A percentile compares a stretch with the other conserved stretches of the same genome.
Evolutionary conservation across 495 filamentous ascomycete species (phyloP).

Genomic region (Tuber calosporum): DNA sequence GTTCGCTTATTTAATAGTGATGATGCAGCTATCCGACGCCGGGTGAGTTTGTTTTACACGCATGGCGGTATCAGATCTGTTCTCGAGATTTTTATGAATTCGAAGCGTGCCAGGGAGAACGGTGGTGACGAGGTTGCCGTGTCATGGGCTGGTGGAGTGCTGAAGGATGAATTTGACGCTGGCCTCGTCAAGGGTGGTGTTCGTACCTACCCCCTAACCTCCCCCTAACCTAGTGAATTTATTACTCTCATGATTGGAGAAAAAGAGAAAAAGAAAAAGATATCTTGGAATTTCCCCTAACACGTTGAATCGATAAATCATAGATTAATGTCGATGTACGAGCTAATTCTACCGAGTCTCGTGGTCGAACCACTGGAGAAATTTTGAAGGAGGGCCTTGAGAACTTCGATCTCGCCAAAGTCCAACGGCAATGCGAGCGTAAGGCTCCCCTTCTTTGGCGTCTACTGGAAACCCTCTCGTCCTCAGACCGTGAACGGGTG

Average conservation of each 20-base stretch:
- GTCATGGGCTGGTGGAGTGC: conserved; percentile 34
- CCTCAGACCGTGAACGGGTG: conserved; percentile 32
- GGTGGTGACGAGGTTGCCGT: conserved; percentile 32
- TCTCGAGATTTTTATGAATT: conserved; percentile 35
- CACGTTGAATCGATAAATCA: not conserved
- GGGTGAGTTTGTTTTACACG: conserved; percentile 35
- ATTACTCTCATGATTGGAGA: not conserved
- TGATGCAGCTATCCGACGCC: conserved; percentile 30
- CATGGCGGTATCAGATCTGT: conserved; percentile 35
- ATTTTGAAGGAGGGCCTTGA: conserved; percentile 34
- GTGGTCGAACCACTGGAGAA: conserved; percentile 31
- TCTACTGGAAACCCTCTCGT: conserved; percentile 30
- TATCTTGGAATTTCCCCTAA: not conserved
- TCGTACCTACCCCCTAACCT: conserved; percentile 23
- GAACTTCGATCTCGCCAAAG: conserved; percentile 27
- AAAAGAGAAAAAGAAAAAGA: not conserved
- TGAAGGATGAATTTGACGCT: conserved; percentile 35
- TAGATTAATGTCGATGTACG: conserved; percentile 35
- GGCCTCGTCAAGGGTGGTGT: conserved; percentile 37
- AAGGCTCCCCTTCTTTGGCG: conserved; percentile 34
- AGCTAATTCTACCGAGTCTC: conserved; percentile 34
- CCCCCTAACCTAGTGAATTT: conserved; percentile 6
- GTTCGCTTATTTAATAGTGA: conserved; percentile 30
- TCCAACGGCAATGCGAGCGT: conserved; percentile 33
- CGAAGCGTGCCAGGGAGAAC: conserved; percentile 32